Evolutionary conservation across 805 yeast genomes (phyloP).

Genomic region (Helenozyma rhizophorensis): DNA sequence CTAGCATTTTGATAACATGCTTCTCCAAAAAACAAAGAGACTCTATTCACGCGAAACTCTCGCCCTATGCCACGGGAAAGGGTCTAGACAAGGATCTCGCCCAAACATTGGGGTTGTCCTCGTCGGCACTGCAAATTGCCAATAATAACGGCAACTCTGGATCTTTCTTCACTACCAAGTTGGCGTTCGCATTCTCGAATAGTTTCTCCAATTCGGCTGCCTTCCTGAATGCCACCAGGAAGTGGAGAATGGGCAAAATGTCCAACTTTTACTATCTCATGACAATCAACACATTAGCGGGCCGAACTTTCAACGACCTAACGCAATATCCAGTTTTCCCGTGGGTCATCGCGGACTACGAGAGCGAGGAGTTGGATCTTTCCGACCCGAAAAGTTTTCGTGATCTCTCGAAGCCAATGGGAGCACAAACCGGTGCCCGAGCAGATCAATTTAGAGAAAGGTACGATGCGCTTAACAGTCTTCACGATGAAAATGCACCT

Average conservation of each 20-base stretch:
- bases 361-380: slow-evolving; percentile 66
- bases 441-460: slow-evolving; percentile 64
- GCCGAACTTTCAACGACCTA: slow-evolving; percentile 81
- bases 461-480: slow-evolving; percentile 62
- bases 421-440: slow-evolving; percentile 67
- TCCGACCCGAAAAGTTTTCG: slow-evolving; percentile 58
- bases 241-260: slow-evolving; percentile 74
- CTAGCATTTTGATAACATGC: slow-evolving; percentile 66
- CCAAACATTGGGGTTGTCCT: slow-evolving; percentile 49
- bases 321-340: slow-evolving; percentile 93
- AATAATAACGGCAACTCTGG: slow-evolving; percentile 11
- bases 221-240: slow-evolving; percentile 45
- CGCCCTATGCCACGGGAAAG: slow-evolving; percentile 44
- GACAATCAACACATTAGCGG: slow-evolving; percentile 78
- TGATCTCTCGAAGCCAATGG: slow-evolving; percentile 87
- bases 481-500: slow-evolving; percentile 55
- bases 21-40: slow-evolving; percentile 52
- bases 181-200: slow-evolving; percentile 34
- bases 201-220: slow-evolving; percentile 20
- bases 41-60: slow-evolving; percentile 45
- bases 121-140: slow-evolving; percentile 18
- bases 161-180: slow-evolving; percentile 20
- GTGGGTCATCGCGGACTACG: slow-evolving; percentile 83
- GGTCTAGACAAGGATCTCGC: slow-evolving; percentile 53
- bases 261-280: slow-evolving; percentile 81